Conservation (phyloP, 2,329 filamentous ascomycete species). For the Neofusicoccum sp. region DNA sequence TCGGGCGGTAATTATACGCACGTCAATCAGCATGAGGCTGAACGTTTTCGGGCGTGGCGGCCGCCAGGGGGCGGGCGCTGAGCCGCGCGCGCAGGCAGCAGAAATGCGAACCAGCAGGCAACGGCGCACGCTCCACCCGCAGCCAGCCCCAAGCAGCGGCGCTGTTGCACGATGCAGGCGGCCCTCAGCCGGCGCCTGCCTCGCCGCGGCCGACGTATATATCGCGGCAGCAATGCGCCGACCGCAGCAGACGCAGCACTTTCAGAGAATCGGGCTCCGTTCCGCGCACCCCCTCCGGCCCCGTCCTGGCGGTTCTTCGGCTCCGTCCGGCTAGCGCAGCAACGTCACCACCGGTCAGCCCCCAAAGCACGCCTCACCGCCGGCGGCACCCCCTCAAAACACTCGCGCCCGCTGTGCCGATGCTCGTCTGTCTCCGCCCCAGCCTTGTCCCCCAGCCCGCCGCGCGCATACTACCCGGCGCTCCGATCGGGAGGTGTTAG, state of each 20-base stretch:
- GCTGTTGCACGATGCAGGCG: background rate
- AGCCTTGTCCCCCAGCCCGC: background rate
- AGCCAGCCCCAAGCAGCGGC: background rate
- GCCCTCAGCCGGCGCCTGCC: background rate
- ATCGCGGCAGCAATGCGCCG: background rate
- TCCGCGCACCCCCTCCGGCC: background rate
- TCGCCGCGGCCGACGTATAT: background rate
- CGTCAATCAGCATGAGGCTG: background rate
- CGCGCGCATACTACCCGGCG: background rate
- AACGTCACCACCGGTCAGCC: constrained; percentile 6
- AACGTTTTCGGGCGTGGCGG: background rate
- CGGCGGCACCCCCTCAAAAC: background rate
- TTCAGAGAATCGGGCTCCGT: background rate
- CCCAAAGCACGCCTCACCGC: background rate
- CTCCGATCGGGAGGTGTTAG: background rate
- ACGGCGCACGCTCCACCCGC: background rate
- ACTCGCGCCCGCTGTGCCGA: background rate
- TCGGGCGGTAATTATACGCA: background rate
- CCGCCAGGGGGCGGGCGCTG: background rate
- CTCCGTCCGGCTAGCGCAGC: background rate
- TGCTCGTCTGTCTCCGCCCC: background rate
- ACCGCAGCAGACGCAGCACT: background rate
- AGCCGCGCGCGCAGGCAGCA: constrained; percentile 13
- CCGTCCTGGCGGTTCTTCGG: constrained; percentile 8
- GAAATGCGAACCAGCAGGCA: constrained; percentile 17